A percentile compares a stretch with the other conserved stretches of the same genome.
These are phyloP conservation scores for Flammula alnicola DNA, from an alignment of 1,284 basidiomycete species.

Conservation along the genomic window DNA sequence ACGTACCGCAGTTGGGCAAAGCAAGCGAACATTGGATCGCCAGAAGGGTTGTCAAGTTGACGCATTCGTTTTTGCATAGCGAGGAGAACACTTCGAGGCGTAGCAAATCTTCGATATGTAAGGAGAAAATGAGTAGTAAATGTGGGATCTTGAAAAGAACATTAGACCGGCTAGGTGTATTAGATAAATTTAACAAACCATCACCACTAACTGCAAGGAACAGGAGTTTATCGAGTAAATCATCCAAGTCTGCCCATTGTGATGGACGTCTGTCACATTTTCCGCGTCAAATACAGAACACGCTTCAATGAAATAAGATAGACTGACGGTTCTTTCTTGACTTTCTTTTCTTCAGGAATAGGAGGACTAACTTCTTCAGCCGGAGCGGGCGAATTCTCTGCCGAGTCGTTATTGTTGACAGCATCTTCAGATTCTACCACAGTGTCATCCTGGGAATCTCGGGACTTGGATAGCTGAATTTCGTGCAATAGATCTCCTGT, in stretches of 20 bases:
- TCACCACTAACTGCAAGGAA: slow-evolving; percentile 79
- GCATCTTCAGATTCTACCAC: slow-evolving; percentile 27
- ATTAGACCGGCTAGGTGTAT: slow-evolving; percentile 6
- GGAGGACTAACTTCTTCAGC: slow-evolving; percentile 10
- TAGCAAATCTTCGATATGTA: slow-evolving; percentile 79
- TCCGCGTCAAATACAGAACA: background rate
- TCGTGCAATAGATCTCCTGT: slow-evolving; percentile 59
- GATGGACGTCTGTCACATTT: slow-evolving; percentile 54
- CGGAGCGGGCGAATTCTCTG: slow-evolving; percentile 17
- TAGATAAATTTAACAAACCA: slow-evolving; percentile 44
- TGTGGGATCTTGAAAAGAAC: slow-evolving; percentile 56
- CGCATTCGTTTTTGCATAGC: slow-evolving; percentile 86
- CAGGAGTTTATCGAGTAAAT: slow-evolving; percentile 75
- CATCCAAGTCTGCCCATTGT: slow-evolving; percentile 74
- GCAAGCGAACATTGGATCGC: slow-evolving; percentile 81
- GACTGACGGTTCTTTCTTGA: slow-evolving; percentile 50
- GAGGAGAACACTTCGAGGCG: slow-evolving; percentile 73
- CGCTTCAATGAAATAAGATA: slow-evolving; percentile 1
- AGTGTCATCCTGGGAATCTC: slow-evolving; percentile 2
- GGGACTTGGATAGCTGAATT: slow-evolving; percentile 41
- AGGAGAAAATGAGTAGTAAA: slow-evolving; percentile 80
- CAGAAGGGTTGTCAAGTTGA: slow-evolving; percentile 69
- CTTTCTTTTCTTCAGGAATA: slow-evolving; percentile 11
- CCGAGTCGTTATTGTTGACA: slow-evolving; percentile 14
- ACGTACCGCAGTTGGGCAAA: slow-evolving; percentile 81